phyloP scores from a whole-genome alignment of 805 yeast species.

The Priceomyces fermenticarens region DNA sequence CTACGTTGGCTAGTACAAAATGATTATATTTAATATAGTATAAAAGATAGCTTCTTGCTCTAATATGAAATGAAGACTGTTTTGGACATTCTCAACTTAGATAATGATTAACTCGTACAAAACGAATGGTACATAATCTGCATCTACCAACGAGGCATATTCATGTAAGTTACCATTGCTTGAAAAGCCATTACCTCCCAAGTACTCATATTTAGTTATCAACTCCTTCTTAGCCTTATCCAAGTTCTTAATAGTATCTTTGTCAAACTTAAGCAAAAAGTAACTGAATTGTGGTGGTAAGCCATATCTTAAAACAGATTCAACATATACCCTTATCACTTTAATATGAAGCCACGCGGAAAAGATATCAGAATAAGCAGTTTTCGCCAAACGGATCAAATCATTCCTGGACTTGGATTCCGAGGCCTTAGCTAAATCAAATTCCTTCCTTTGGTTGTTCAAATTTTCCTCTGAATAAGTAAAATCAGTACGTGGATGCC shows the following conservation, averaged over 20 bases:
- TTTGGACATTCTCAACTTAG: too few species aligned
- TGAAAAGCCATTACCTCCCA: slow-evolving; percentile 86
- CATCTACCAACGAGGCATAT: slow-evolving; percentile 88
- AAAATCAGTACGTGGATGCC: slow-evolving; percentile 86
- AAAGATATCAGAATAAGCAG: slow-evolving; percentile 86
- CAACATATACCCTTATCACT: slow-evolving; percentile 84
- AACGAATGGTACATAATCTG: slow-evolving; percentile 96
- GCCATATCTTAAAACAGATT: slow-evolving; percentile 92
- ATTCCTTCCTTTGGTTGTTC: slow-evolving; percentile 74
- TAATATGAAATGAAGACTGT: too few species aligned
- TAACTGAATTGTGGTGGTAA: slow-evolving; percentile 86
- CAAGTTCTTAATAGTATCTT: slow-evolving; percentile 31
- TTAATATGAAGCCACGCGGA: slow-evolving; percentile 90
- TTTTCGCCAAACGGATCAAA: slow-evolving; percentile 73
- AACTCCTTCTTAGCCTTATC: slow-evolving; percentile 67
- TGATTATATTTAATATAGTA: too few species aligned
- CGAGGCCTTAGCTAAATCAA: slow-evolving; percentile 65
- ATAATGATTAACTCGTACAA: slow-evolving; percentile 49
- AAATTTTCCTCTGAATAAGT: slow-evolving; percentile 76
- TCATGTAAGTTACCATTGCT: slow-evolving; percentile 74
- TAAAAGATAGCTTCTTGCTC: too few species aligned
- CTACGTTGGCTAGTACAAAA: too few species aligned
- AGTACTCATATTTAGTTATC: slow-evolving; percentile 73
- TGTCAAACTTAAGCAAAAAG: slow-evolving; percentile 44
- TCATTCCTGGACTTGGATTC: slow-evolving; percentile 77